phyloP scores from a whole-genome alignment of 2,329 filamentous ascomycete species.

The Pseudogymnoascus sp. region DNA sequence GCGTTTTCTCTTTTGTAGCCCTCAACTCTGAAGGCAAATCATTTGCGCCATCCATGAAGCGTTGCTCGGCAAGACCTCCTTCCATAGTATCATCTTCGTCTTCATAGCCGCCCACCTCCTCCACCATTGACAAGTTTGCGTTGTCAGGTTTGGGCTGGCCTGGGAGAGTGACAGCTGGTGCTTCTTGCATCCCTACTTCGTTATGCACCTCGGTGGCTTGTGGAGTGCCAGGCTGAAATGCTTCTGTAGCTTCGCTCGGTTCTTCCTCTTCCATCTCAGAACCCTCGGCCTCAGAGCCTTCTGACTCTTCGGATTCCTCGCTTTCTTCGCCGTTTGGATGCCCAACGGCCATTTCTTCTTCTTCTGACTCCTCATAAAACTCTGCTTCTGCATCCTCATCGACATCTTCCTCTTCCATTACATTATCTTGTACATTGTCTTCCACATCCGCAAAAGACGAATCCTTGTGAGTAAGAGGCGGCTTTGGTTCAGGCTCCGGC shows the following conservation, averaged over 20 bases:
- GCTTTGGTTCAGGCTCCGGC: neutral
- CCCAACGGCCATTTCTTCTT: slow-evolving; percentile 12
- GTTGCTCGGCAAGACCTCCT: neutral
- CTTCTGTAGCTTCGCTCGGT: neutral
- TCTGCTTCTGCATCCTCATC: slow-evolving; percentile 3
- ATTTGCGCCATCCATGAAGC: slow-evolving; percentile 20
- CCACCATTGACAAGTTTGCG: neutral
- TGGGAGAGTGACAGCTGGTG: neutral
- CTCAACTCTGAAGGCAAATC: slow-evolving; percentile 13
- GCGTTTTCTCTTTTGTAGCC: neutral
- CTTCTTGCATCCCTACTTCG: neutral
- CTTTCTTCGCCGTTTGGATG: slow-evolving; percentile 12
- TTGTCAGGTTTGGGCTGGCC: neutral
- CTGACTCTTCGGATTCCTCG: neutral
- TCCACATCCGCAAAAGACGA: neutral
- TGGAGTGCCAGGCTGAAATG: neutral
- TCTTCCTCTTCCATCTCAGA: neutral
- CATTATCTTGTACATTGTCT: neutral
- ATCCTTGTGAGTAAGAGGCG: neutral
- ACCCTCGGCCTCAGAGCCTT: neutral
- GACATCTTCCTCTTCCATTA: neutral
- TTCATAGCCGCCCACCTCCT: slow-evolving; percentile 1
- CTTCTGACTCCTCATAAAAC: neutral
- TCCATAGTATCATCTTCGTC: slow-evolving; percentile 6
- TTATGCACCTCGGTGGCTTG: neutral